Evolutionary conservation across 2,329 filamentous ascomycete species (phyloP), one percentile per base, ranked within the genome.

Genomic region (Penicillium sp.): DNA sequence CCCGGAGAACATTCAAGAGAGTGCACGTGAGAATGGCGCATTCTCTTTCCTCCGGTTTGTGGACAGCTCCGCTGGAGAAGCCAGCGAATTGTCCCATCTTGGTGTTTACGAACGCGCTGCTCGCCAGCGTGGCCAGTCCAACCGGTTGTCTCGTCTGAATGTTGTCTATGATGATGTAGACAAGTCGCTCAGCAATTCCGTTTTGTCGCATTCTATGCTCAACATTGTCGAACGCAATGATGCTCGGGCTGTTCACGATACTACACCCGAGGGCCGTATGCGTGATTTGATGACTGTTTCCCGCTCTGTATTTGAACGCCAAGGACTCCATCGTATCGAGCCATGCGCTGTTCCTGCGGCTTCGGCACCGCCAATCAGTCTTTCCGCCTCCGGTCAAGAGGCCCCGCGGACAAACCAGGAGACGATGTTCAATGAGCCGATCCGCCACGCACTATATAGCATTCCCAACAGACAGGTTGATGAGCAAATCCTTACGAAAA

Each of bases 21-120:
- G 85, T 61, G 74, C 82, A 11, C 78, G 81, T 22, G 81, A 82
- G 1, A 80, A 82, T 48, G 83, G 85, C 14, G 82, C 86, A 2
- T 97, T 97, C 73, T 93, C 92, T 0, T 99, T 92, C 86, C 81
- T 97, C 56, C 87, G 92, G 4, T 96, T 99, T 67, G 85, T 89
- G 3, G 90, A 96, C 65, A 79, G 82, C 0, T 94, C 91, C 14
- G 79, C 87, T 1, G 81, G 81, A 9, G 92, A 97, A 59, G 86
- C 85, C 1, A 89, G 88, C 55, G 80, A 81, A 52, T 82, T 86
- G 29, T 88, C 89, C 4, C 88, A 87, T 63, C 80, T 82, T 51
- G 86, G 87, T 56, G 63, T 95, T 2, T 90, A 96, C 64, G 81
- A 89, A 51, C 89, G 92, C 37, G 89, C 90, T 3, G 76, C 88